phyloP scores from a whole-genome alignment of 352 stramenopile species.

The Pythium sukuiense region DNA sequence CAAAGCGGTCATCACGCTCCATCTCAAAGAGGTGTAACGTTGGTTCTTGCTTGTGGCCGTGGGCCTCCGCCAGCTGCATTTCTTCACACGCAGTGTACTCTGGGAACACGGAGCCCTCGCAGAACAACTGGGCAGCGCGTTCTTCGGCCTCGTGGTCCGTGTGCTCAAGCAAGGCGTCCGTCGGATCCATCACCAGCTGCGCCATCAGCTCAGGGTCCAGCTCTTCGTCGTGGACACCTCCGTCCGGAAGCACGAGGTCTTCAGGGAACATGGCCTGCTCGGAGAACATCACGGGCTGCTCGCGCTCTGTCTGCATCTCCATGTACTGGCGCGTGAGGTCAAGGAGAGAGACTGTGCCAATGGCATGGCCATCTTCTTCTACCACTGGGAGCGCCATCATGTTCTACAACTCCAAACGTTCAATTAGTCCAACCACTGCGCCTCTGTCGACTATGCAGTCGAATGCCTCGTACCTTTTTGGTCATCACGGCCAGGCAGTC shows the following conservation, averaged over 20 bases:
- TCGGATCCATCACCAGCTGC: conserved; percentile 21
- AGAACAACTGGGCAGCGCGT: conserved; percentile 51
- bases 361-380: conserved; percentile 34
- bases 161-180: conserved; percentile 16
- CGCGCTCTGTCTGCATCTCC: conserved; percentile 17
- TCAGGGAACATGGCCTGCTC: conserved; percentile 39
- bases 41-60: conserved; percentile 23
- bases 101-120: conserved; percentile 62
- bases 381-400: conserved; percentile 39
- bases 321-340: conserved; percentile 42
- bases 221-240: conserved; percentile 37
- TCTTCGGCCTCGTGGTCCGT: conserved; percentile 46
- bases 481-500: conserved; percentile 44
- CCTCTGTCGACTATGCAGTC: not conserved
- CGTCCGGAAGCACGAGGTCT: conserved; percentile 27
- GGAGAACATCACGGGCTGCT: conserved; percentile 23
- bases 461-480: conserved; percentile 25
- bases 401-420: conserved; percentile 24
- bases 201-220: conserved; percentile 15
- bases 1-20: conserved; percentile 28
- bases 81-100: conserved; percentile 65
- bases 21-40: conserved; percentile 5
- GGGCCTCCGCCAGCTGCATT: conserved; percentile 38
- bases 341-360: conserved; percentile 37
- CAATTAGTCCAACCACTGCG: not conserved